Evolutionary conservation across 441 rosid genomes (phyloP), one percentile per base, ranked within the genome.

Genomic region (Macaranga tanarius): DNA sequence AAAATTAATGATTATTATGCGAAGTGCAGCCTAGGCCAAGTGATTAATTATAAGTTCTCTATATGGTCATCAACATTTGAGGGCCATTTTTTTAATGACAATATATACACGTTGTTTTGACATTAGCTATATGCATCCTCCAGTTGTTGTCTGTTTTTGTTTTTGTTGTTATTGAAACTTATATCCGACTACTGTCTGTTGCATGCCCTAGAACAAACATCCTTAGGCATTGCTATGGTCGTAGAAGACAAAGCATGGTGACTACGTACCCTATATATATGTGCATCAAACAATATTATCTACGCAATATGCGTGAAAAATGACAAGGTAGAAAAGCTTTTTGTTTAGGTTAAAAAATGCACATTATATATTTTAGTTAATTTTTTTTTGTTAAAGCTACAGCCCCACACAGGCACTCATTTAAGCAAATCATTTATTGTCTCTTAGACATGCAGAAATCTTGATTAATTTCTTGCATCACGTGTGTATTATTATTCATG

Each of bases 211-310:
- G 31, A 59, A 70, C 20, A 54, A 70, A 25, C 65, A 56, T 2
- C 22, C 50, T 55, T 13, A 73, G 59, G 69, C 61, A 61, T 61
- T 51, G 71, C 63, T 61, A 6, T 23, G 28, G 45, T 48, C 52
- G 22, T 69, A 64, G 34, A 72, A 42, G 66, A 57, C 74, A 73
- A n/a, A 65, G 67, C 25, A n/a, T n/a, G n/a, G n/a, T n/a, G n/a
- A n/a, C n/a, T n/a, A n/a, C n/a, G n/a, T n/a, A n/a, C n/a, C n/a
- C n/a, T n/a, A n/a, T 34, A 34, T 28, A 28, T 28, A 28, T 28
- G 3, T 28, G 31, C 31, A 28, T 28, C 31, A 1, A 28, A 28
- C 3, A 1, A 28, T 28, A 28, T 28, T 28, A 28, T 3, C 38
- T 31, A 2, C 38, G 4, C 38, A 31, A 10, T 42, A 42, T 42